Conservation (phyloP, 2,329 filamentous ascomycete genomes). For the Cercospora beticola region DNA sequence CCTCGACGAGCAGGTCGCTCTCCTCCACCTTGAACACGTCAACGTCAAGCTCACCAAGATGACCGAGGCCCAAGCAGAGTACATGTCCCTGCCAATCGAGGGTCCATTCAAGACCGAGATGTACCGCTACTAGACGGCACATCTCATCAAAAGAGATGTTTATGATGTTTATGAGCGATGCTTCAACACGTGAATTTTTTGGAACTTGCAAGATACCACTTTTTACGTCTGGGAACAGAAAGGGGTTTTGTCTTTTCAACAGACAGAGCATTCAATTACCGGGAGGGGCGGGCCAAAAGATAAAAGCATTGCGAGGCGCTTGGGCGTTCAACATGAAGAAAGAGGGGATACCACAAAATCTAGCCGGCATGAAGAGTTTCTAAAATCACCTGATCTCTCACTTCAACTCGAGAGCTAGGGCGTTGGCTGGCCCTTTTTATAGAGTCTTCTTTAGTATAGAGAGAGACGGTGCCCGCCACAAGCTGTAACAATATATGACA, state of each 20-base stretch:
- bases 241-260: conserved; percentile 27
- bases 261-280: conserved; percentile 14
- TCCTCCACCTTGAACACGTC: conserved; percentile 88
- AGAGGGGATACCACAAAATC: neutral
- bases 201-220: conserved; percentile 17
- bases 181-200: conserved; percentile 30
- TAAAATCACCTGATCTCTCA: conserved; percentile 14
- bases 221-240: conserved; percentile 2
- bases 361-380: conserved; percentile 10
- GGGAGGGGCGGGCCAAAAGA: conserved; percentile 2
- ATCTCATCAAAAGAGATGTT: neutral
- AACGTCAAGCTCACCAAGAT: conserved; percentile 92
- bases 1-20: conserved; percentile 96
- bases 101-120: conserved; percentile 97
- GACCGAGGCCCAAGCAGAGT: conserved; percentile 84
- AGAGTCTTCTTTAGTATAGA: conserved; percentile 6
- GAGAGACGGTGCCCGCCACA: conserved; percentile 20
- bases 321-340: conserved; percentile 28
- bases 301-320: conserved; percentile 31
- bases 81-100: conserved; percentile 80
- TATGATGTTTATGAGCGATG: conserved; percentile 28
- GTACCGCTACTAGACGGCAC: conserved; percentile 67
- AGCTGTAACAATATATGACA: conserved; percentile 15
- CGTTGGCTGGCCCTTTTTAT: conserved; percentile 17
- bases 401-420: conserved; percentile 24